Base-by-base conservation (phyloP, 805 yeast species). In the Myxozyma geophila region DNA sequence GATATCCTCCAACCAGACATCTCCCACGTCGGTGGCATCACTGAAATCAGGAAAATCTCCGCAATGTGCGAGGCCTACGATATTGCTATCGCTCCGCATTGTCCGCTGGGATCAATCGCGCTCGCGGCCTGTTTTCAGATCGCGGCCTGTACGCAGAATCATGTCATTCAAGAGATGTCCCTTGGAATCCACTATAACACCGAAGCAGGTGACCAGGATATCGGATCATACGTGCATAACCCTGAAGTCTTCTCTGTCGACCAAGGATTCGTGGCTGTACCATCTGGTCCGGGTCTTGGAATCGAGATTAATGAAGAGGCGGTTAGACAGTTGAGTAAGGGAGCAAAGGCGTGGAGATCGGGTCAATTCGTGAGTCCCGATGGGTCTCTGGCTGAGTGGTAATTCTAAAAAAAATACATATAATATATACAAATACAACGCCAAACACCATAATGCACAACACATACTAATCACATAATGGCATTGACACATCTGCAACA, bases 81-180 rank as follows among this genome's bases (percentile, higher is more conserved):
- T 49, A 67, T 73, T 35, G 75, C 71, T 15, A 40, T 73, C 17
- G 75, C 75, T 12, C 75, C 75, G 7, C 75, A 73, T 53, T 73
- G 75, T 40, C 75, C 75, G 12, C 66, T 73, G 19, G 75, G 75
- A 5, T 73, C 75, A 4, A 64, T 73, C 43, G 74, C 75, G 7
- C 61, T 73, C 33, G 75, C 75, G 3, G 75, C 75, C 15, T 65
- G 69, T 43, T 53, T 73, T 41, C 75, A 72, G 44, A 62, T 73
- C 41, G 75, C 68, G 2, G 58, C 68, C 13, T 59, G 72, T 8
- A 56, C 66, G 0, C 68, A 67, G 12, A 73, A 73, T 62, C 71
- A 70, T 51, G 67, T 67, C 33, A 72, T 73, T 36, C 66, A 64
- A 28, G 75, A 73, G 54, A 73, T 73, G 75, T 68, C 73, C 8